phyloP scores from a whole-genome alignment of 371 early-diverging fungal species.

The Haplosporangium sp. region DNA sequence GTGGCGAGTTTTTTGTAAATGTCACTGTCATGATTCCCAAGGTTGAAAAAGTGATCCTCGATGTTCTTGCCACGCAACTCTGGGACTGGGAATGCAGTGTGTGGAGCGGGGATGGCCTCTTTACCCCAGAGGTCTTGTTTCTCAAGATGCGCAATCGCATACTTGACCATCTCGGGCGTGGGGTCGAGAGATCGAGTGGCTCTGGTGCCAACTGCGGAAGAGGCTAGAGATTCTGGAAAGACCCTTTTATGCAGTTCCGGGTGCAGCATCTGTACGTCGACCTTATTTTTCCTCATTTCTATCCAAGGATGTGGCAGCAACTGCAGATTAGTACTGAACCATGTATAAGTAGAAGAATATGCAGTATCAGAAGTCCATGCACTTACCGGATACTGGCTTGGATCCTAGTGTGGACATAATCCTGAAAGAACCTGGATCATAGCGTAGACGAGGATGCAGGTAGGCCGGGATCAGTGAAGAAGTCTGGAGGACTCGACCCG shows the following conservation, averaged over 20 bases:
- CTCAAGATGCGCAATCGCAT: slow-evolving; percentile 69
- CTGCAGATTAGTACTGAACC: too few species aligned
- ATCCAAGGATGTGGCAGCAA: background rate
- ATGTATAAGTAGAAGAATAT: background rate
- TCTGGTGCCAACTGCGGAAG: slow-evolving; percentile 1
- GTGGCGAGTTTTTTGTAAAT: slow-evolving; percentile 20
- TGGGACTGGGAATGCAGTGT: slow-evolving; percentile 64
- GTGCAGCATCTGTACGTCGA: slow-evolving; percentile 68
- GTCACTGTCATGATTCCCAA: slow-evolving; percentile 76
- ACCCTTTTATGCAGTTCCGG: slow-evolving; percentile 59
- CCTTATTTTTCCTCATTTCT: slow-evolving; percentile 50
- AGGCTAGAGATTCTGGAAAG: slow-evolving; percentile 36
- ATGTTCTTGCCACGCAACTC: slow-evolving; percentile 69
- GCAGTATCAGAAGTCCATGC: background rate
- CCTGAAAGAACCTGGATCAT: slow-evolving; percentile 7
- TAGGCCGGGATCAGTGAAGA: background rate
- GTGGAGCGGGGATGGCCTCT: slow-evolving; percentile 60
- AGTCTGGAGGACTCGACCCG: slow-evolving; percentile 7
- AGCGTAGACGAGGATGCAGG: background rate
- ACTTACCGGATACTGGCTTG: slow-evolving; percentile 17
- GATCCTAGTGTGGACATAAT: slow-evolving; percentile 18
- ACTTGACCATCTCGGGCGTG: slow-evolving; percentile 51
- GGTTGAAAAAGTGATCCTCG: slow-evolving; percentile 83
- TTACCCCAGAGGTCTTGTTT: slow-evolving; percentile 76
- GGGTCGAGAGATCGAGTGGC: slow-evolving; percentile 15